Base-by-base conservation (phyloP, 2,329 filamentous ascomycete genomes). In the Epichloe gansuensis region DNA sequence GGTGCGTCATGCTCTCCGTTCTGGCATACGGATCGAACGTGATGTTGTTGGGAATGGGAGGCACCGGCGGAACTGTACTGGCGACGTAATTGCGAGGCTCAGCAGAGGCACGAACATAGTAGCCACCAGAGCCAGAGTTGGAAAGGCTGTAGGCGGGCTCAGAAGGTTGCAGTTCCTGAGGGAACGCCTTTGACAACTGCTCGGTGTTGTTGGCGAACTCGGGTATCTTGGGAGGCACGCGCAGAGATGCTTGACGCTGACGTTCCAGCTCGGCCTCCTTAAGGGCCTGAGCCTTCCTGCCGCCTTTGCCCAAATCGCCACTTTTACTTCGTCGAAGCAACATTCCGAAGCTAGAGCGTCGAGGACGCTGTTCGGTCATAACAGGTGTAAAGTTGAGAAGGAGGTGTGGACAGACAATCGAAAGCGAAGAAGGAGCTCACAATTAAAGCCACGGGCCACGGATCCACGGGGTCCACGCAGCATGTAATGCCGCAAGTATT, bases 1-100 rank as follows among this genome's bases (percentile, higher is more conserved):
- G 89, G 70, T 97, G 85, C 61, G 91, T 91, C 88, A 97, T 96
- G 76, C 91, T 96, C 74, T 94, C 88, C 38, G 86, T 85, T 57
- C 88, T 81, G 46, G 86, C 82, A 64, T 93, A 93, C 13, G 88
- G 86, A 62, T 95, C 89, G 57, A 80, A 76, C 61, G 31, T 31
- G 31, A 77, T 78, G 54, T 78, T 78, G 65, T 73, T 78, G 46
- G 81, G 80, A 50, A 85, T 72, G 1, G 82, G 81, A 51, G 80
- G 80, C 45, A 77, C 68, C 44, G 81, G 75, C 46, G 74, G 62
- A 35, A 66, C 67, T 56, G 65, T 69, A 60, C 69, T 66, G 59
- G 68, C 46, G 74, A 74, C 56, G 67, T 64, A 58, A 63, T 68
- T 58, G 64, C 71, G 63, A 64, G 68, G 56, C 21, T 80, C 78